Percentiles rank a stretch among this genome's conserved stretches.
Evolutionary conservation across 495 filamentous ascomycete species (phyloP).

Genomic region (Penicillium coprophilum): DNA sequence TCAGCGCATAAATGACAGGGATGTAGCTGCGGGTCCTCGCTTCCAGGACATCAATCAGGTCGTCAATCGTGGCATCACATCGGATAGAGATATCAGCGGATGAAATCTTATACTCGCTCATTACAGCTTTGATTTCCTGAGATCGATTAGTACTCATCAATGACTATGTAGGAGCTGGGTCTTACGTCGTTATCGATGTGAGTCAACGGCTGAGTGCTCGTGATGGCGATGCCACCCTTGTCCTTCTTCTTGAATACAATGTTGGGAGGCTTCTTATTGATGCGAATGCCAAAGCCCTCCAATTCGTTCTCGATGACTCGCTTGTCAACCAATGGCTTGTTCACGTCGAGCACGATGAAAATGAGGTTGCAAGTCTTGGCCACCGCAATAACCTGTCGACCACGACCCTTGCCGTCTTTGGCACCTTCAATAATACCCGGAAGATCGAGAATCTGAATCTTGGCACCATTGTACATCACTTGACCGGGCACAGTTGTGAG

Average conservation of each 20-base stretch:
- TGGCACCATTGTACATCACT: constrained; percentile 94
- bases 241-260: constrained; percentile 99
- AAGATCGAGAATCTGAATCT: constrained; percentile 97
- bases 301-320: constrained; percentile 94
- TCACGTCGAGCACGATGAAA: constrained; percentile 97
- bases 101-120: constrained; percentile 93
- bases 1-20: constrained; percentile 95
- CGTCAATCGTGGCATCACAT: constrained; percentile 89
- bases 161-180: neutral
- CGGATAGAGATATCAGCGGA: constrained; percentile 98
- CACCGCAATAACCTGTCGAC: constrained; percentile 97
- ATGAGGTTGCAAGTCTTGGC: constrained; percentile 98
- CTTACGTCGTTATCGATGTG: constrained; percentile 84
- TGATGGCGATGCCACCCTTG: constrained; percentile 94
- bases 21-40: constrained; percentile 96
- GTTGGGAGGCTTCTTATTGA: constrained; percentile 96
- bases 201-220: constrained; percentile 84
- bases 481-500: constrained; percentile 96
- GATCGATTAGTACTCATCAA: constrained; percentile 9
- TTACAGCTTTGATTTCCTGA: constrained; percentile 93
- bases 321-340: constrained; percentile 97
- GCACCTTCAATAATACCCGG: constrained; percentile 98
- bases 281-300: constrained; percentile 95
- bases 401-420: constrained; percentile 97
- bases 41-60: constrained; percentile 93